phyloP scores from a whole-genome alignment of 1,284 basidiomycete species.

The Pascua guehoae region DNA sequence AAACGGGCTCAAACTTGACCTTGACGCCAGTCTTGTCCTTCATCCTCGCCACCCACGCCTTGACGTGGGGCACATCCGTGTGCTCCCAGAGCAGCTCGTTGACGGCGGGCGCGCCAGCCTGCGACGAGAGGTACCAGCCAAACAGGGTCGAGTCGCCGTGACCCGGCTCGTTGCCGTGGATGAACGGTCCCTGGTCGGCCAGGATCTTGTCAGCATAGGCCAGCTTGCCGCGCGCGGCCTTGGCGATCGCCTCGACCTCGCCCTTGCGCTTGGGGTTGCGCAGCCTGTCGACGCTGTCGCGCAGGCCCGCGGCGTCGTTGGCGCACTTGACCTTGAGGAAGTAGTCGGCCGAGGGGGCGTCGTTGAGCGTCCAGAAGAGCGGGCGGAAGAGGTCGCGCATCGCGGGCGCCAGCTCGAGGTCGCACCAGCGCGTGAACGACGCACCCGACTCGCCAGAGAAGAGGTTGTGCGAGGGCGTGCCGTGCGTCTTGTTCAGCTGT shows the following conservation, averaged over 20 bases:
- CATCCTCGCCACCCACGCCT: not conserved
- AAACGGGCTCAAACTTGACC: too few species aligned
- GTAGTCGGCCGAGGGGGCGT: conserved; percentile 15
- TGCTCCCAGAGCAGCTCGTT: conserved; percentile 5
- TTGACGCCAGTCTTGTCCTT: not conserved
- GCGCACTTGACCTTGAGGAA: conserved; percentile 25
- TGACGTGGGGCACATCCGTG: conserved; percentile 3
- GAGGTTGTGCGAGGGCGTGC: conserved; percentile 22
- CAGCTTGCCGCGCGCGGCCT: not conserved
- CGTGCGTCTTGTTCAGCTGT: conserved; percentile 31
- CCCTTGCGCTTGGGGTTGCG: not conserved
- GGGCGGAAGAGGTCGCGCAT: conserved; percentile 19
- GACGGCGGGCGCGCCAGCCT: not conserved
- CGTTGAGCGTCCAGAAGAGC: conserved; percentile 6
- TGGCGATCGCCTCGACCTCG: not conserved
- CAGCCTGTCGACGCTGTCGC: not conserved
- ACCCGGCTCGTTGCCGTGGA: conserved; percentile 9
- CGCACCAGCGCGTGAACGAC: conserved; percentile 28
- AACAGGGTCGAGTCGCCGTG: conserved; percentile 16
- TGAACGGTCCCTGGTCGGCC: conserved; percentile 4
- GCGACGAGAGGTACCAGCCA: conserved; percentile 13
- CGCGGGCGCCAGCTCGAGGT: conserved; percentile 22
- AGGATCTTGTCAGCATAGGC: not conserved
- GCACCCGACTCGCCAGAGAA: conserved; percentile 22
- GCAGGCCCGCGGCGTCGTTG: conserved; percentile 7